Conservation (phyloP, 2,329 filamentous ascomycete species). For the Chalaropsis thielavioides region DNA sequence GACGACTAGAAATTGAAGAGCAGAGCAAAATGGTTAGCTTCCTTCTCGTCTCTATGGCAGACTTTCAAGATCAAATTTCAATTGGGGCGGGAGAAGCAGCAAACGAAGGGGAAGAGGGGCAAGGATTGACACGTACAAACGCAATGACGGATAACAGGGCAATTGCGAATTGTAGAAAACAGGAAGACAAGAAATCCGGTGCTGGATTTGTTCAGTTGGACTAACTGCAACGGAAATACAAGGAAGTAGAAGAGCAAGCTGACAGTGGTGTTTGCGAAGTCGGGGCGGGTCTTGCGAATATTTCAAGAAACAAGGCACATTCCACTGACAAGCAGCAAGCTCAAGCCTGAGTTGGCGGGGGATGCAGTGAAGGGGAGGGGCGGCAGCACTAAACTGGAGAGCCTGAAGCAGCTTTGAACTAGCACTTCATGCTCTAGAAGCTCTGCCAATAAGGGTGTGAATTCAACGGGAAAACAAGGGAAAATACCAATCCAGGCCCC, state of each 20-base stretch:
- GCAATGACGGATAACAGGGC: slow-evolving; percentile 1
- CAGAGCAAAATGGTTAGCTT: slow-evolving; percentile 10
- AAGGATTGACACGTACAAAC: slow-evolving; percentile 7
- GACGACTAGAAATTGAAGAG: background rate
- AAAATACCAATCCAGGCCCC: background rate
- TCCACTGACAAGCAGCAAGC: background rate
- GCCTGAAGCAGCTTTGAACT: background rate
- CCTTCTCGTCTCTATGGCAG: background rate
- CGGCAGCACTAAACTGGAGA: background rate
- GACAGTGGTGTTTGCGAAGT: slow-evolving; percentile 11
- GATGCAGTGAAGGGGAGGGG: background rate
- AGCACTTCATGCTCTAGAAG: background rate
- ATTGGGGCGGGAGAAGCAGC: background rate
- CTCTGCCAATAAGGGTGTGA: background rate
- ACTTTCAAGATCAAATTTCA: slow-evolving; percentile 6
- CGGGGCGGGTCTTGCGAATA: slow-evolving; percentile 14
- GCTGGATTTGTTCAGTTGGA: slow-evolving; percentile 4
- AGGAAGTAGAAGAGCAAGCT: background rate
- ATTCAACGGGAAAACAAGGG: background rate
- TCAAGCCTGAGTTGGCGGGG: slow-evolving; percentile 6
- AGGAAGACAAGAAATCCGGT: background rate
- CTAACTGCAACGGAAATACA: background rate
- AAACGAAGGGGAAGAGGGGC: slow-evolving; percentile 4
- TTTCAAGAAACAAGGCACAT: slow-evolving; percentile 9
- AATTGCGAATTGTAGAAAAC: background rate